These are phyloP conservation scores for Cladosporium velox DNA, from an alignment of 2,329 filamentous ascomycete species.

Conservation along the genomic window DNA sequence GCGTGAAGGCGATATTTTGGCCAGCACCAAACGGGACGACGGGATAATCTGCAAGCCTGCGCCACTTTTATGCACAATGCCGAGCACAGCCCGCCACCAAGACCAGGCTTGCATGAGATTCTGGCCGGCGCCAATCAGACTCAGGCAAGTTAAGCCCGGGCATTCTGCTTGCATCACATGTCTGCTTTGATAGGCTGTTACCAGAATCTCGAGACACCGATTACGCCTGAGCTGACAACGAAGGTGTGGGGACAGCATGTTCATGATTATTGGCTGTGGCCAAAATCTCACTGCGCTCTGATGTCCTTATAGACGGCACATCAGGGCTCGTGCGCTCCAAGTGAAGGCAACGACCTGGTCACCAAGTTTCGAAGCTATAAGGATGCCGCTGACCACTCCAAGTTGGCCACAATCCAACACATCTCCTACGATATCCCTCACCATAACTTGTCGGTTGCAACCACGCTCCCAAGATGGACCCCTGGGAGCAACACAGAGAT, in stretches of 20 bases:
- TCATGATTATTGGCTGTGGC: neutral
- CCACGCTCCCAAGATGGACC: neutral
- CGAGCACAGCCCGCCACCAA: constrained; percentile 1
- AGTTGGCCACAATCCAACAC: neutral
- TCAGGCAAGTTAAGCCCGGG: neutral
- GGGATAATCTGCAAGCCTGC: neutral
- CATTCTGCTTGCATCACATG: neutral
- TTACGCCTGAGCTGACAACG: neutral
- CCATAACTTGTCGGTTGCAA: neutral
- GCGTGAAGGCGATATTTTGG: neutral
- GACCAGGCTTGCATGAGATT: neutral
- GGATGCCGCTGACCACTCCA: neutral
- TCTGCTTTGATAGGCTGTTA: neutral
- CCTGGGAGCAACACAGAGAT: constrained; percentile 9
- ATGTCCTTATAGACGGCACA: neutral
- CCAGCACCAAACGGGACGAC: neutral
- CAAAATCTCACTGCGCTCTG: neutral
- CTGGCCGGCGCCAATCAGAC: constrained; percentile 4
- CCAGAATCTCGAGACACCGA: neutral
- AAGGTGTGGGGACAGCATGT: neutral
- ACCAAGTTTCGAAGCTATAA: neutral
- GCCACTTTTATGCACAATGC: neutral
- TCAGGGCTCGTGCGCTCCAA: neutral
- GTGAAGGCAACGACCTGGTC: neutral
- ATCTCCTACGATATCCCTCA: neutral